These are phyloP conservation scores for Taiozyma sp. DNA, from an alignment of 1,139 yeast species.

Conservation along the genomic window DNA sequence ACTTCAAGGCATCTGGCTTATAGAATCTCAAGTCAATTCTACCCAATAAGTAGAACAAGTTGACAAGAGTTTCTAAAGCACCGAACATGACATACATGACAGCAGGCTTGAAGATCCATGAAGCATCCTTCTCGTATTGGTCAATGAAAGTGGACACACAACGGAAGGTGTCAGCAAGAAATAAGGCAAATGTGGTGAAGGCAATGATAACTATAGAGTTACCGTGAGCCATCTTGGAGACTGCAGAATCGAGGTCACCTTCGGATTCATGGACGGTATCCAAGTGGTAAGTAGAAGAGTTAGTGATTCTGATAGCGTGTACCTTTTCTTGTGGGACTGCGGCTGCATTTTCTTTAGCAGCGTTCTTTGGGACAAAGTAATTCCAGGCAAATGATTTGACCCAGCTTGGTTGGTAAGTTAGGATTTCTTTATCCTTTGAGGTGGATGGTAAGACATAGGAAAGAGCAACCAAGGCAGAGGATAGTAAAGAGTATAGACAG, in stretches of 20 bases:
- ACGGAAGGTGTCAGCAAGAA: constrained; percentile 56
- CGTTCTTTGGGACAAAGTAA: constrained; percentile 49
- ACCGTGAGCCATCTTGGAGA: constrained; percentile 38
- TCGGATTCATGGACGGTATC: constrained; percentile 28
- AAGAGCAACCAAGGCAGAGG: constrained; percentile 46
- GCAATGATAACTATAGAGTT: constrained; percentile 43
- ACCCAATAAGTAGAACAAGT: constrained; percentile 50
- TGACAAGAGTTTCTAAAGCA: constrained; percentile 53
- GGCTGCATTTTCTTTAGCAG: constrained; percentile 42
- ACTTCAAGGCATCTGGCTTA: constrained; percentile 50
- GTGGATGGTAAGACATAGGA: constrained; percentile 60
- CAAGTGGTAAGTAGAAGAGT: constrained; percentile 35
- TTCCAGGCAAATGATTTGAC: constrained; percentile 57
- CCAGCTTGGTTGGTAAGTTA: constrained; percentile 77
- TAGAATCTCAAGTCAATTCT: constrained; percentile 75
- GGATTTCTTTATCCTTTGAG: constrained; percentile 45
- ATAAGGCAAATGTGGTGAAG: constrained; percentile 47
- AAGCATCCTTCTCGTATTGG: constrained; percentile 27
- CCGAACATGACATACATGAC: constrained; percentile 70
- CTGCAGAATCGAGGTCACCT: constrained; percentile 10
- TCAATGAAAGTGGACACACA: constrained; percentile 48
- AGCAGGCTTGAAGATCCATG: constrained; percentile 46
- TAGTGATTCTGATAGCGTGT: constrained; percentile 39
- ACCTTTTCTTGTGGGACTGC: constrained; percentile 48
- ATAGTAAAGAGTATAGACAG: constrained; percentile 52